A percentile compares a stretch with the other conserved stretches of the same genome.
These are phyloP conservation scores for Pseudevernia furfuracea DNA, from an alignment of 495 filamentous ascomycete genomes.

Conservation along the genomic window DNA sequence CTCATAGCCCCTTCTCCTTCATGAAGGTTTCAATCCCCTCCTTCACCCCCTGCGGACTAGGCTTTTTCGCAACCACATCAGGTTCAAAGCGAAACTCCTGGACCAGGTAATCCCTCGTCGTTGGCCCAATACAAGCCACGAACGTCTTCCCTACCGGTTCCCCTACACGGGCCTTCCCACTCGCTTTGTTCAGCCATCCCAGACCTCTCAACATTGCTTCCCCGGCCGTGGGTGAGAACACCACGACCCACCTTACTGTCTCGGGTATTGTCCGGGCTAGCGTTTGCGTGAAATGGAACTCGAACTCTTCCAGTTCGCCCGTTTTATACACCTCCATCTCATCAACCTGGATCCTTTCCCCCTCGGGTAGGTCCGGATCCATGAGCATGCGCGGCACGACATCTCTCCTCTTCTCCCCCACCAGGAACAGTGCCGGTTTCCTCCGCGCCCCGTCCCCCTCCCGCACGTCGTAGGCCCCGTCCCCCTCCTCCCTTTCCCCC, in stretches of 20 bases:
- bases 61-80: slow-evolving; percentile 74
- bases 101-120: slow-evolving; percentile 69
- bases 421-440: slow-evolving; percentile 71
- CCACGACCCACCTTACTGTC: slow-evolving; percentile 66
- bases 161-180: slow-evolving; percentile 29
- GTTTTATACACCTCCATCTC: slow-evolving; percentile 85
- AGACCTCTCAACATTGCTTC: slow-evolving; percentile 68
- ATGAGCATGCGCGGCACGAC: slow-evolving; percentile 77
- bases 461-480: slow-evolving; percentile 10
- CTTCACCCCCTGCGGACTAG: slow-evolving; percentile 77
- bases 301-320: slow-evolving; percentile 66
- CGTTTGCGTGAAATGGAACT: slow-evolving; percentile 48
- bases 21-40: slow-evolving; percentile 56
- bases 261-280: slow-evolving; percentile 33
- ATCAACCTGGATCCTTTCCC: slow-evolving; percentile 52
- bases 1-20: slow-evolving; percentile 17
- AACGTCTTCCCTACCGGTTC: slow-evolving; percentile 36
- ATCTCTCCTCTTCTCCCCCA: slow-evolving; percentile 79
- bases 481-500: slow-evolving; percentile 12
- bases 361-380: slow-evolving; percentile 35
- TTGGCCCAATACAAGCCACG: slow-evolving; percentile 88
- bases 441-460: slow-evolving; percentile 38
- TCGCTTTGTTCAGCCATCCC: slow-evolving; percentile 45
- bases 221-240: slow-evolving; percentile 89
- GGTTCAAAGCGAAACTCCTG: slow-evolving; percentile 61